Conservation (phyloP, 2,329 filamentous ascomycete genomes). For the Xylaria sp. region DNA sequence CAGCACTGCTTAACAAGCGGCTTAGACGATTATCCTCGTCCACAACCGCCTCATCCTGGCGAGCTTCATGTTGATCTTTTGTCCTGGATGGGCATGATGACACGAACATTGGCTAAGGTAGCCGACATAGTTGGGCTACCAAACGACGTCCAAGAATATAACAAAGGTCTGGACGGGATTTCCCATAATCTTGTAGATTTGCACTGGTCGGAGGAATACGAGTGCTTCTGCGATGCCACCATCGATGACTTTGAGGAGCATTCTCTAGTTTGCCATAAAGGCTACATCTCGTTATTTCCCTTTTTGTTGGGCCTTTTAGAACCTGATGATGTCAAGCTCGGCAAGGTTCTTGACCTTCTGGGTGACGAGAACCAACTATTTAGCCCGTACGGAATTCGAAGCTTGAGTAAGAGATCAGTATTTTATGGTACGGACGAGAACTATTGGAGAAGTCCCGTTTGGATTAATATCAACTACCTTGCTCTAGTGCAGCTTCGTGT, state of each 20-base stretch:
- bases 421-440: slow-evolving; percentile 93
- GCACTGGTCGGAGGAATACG: slow-evolving; percentile 85
- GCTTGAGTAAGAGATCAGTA: slow-evolving; percentile 83
- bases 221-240: slow-evolving; percentile 93
- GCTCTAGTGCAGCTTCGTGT: slow-evolving; percentile 81
- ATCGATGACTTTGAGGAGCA: slow-evolving; percentile 96
- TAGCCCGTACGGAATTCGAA: slow-evolving; percentile 87
- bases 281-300: slow-evolving; percentile 93
- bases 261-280: slow-evolving; percentile 90
- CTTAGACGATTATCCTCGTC: slow-evolving; percentile 93
- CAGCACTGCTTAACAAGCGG: slow-evolving; percentile 92
- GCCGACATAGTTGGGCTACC: slow-evolving; percentile 77
- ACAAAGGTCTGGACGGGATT: slow-evolving; percentile 78
- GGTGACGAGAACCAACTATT: slow-evolving; percentile 87
- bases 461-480: slow-evolving; percentile 97
- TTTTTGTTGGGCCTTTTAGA: slow-evolving; percentile 86
- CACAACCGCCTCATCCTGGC: slow-evolving; percentile 92
- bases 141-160: slow-evolving; percentile 80
- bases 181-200: slow-evolving; percentile 88
- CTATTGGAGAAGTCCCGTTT: slow-evolving; percentile 95
- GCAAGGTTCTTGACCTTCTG: slow-evolving; percentile 79
- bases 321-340: slow-evolving; percentile 77
- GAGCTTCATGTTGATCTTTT: slow-evolving; percentile 96
- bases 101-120: slow-evolving; percentile 82
- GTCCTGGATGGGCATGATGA: slow-evolving; percentile 98